Conservation (phyloP, 1,284 basidiomycete genomes). For the Ceratobasidium sp. region DNA sequence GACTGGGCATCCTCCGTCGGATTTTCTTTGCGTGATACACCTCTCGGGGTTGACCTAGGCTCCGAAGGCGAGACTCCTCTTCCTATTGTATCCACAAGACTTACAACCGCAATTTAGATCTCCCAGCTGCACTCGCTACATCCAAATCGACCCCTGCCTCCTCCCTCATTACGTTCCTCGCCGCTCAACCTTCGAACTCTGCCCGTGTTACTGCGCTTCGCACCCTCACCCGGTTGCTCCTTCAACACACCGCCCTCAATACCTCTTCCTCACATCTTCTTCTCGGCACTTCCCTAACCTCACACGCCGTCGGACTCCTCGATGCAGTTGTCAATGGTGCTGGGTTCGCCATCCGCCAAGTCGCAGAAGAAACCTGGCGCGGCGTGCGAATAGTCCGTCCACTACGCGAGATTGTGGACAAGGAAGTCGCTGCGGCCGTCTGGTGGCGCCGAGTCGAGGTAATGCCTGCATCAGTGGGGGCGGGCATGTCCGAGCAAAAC, state of each 20-base stretch:
- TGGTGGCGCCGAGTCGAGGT: slow-evolving; percentile 72
- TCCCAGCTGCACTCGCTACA: not conserved
- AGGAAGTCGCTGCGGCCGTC: slow-evolving; percentile 82
- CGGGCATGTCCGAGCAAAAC: slow-evolving; percentile 58
- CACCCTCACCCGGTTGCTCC: slow-evolving; percentile 72
- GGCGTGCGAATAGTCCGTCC: slow-evolving; percentile 72
- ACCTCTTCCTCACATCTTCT: slow-evolving; percentile 76
- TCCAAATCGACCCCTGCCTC: slow-evolving; percentile 57
- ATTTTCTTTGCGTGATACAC: not conserved
- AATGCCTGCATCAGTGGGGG: slow-evolving; percentile 56
- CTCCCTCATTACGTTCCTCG: slow-evolving; percentile 68
- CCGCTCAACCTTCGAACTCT: slow-evolving; percentile 79
- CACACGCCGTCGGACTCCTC: slow-evolving; percentile 80
- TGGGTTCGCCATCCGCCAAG: slow-evolving; percentile 78
- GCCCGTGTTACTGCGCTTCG: slow-evolving; percentile 71
- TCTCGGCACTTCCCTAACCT: slow-evolving; percentile 83
- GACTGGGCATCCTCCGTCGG: slow-evolving; percentile 57
- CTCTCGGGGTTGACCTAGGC: slow-evolving; percentile 59
- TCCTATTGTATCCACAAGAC: slow-evolving; percentile 49
- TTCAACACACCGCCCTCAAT: slow-evolving; percentile 71
- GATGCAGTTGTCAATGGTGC: slow-evolving; percentile 81
- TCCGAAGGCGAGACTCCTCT: slow-evolving; percentile 49
- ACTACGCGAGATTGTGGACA: slow-evolving; percentile 78
- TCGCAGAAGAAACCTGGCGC: slow-evolving; percentile 73
- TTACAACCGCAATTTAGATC: slow-evolving; percentile 42